Evolutionary conservation across 2,329 filamentous ascomycete species (phyloP).

Genomic region (Penicillium sp.): DNA sequence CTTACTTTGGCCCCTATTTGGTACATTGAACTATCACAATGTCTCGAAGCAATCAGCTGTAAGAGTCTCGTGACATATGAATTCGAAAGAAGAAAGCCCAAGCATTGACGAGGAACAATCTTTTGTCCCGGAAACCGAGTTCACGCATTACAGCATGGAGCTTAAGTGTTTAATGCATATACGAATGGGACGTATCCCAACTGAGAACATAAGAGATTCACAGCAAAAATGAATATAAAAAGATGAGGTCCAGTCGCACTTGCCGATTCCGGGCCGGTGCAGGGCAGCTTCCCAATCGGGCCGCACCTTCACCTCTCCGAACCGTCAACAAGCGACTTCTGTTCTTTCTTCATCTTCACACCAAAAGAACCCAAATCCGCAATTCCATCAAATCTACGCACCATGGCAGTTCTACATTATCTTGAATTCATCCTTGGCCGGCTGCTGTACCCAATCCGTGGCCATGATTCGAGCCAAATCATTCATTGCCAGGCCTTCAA

Average conservation of each 20-base stretch:
- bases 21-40: no score
- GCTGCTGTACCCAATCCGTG: slow-evolving; percentile 25
- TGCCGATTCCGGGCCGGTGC: slow-evolving; percentile 25
- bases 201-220: background rate
- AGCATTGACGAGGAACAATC: background rate
- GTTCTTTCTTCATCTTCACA: background rate
- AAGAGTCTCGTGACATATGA: no score
- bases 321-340: background rate
- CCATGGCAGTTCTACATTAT: slow-evolving; percentile 11
- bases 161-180: background rate
- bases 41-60: no score
- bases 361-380: background rate
- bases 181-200: background rate
- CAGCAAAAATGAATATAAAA: background rate
- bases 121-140: background rate
- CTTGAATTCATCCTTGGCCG: slow-evolving; percentile 22
- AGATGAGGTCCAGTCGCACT: background rate
- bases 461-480: slow-evolving; percentile 27
- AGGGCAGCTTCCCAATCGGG: slow-evolving; percentile 10
- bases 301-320: background rate
- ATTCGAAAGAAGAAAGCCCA: background rate
- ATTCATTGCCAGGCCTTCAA: slow-evolving; percentile 23
- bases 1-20: no score
- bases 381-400: background rate
- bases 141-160: fast-evolving